phyloP scores from a whole-genome alignment of 257 asterid genomes.

The Ilex asprella region DNA sequence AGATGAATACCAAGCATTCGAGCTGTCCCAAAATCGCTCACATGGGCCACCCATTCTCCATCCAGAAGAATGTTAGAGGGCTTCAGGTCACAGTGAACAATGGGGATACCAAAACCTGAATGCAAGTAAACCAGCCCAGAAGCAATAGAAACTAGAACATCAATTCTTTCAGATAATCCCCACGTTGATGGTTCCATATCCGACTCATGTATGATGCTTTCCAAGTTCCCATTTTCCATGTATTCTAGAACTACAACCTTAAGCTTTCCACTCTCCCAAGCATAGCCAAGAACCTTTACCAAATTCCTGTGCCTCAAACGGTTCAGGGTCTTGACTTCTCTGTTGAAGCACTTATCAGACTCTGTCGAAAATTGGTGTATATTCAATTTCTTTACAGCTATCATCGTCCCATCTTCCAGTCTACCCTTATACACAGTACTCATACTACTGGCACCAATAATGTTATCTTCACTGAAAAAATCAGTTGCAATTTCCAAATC shows the following conservation, averaged over 20 bases:
- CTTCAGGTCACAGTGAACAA: slow-evolving; percentile 85
- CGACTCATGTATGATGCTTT: slow-evolving; percentile 36
- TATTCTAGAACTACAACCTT: slow-evolving; percentile 62
- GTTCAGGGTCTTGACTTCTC: slow-evolving; percentile 59
- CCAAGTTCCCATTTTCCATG: slow-evolving; percentile 87
- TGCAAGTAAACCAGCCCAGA: slow-evolving; percentile 62
- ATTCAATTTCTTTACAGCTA: slow-evolving; percentile 68
- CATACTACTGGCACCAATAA: slow-evolving; percentile 64
- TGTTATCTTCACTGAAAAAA: slow-evolving; percentile 46
- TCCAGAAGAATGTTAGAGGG: slow-evolving; percentile 81
- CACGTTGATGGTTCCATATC: slow-evolving; percentile 15
- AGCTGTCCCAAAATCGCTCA: slow-evolving; percentile 87
- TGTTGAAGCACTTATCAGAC: slow-evolving; percentile 55
- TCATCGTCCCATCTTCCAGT: slow-evolving; percentile 31
- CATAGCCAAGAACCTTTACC: slow-evolving; percentile 68
- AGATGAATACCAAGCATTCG: slow-evolving; percentile 59
- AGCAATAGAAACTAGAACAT: slow-evolving; percentile 51
- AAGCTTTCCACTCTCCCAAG: slow-evolving; percentile 69
- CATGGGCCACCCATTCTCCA: slow-evolving; percentile 44
- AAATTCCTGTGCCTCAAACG: slow-evolving; percentile 65
- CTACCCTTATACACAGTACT: slow-evolving; percentile 72
- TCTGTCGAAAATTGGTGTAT: slow-evolving; percentile 47
- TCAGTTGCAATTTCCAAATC: slow-evolving; percentile 53
- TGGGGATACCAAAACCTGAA: slow-evolving; percentile 63
- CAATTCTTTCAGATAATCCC: slow-evolving; percentile 43